Base-by-base conservation (phyloP, 2,329 filamentous ascomycete genomes). In the Colletotrichum navitas region DNA sequence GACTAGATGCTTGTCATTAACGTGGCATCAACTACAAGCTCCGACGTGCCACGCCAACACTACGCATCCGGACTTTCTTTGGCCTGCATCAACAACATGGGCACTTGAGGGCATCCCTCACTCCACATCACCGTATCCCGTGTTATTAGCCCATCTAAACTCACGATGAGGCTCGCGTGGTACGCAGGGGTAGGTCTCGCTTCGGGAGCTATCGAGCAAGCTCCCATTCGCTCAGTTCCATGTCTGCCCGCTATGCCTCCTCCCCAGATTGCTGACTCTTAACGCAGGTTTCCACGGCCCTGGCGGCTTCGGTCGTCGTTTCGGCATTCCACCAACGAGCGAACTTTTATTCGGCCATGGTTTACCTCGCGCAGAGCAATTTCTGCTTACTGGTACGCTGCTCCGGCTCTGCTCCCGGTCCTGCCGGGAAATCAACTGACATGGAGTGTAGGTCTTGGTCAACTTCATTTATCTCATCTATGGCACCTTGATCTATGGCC, bases 311-410 rank as follows among this genome's bases (percentile, higher is more conserved):
- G 77, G 94, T 97, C 71, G 88, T 98, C 72, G 83, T 97, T 70
- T 96, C 95, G 79, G 95, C 96, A 73, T 95, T 98, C 83, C 93
- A 96, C 79, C 94, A 98, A 84, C 91, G 96, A 75, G 92, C 96
- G 74, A 99, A 99, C 83, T 99, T 98, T 87, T 99, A 99, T 85
- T 97, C 95, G 66, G 95, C 96, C 75, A 96, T 94, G 84, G 96
- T 99, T 60, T 97, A 98, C 83, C 90, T 99, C 62, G 94, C 95
- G 51, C 95, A 98, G 83, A 98, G 94, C 82, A 98, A 96, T 84
- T 92, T 97, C 77, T 98, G 95, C 80, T 86, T 98, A 64, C 93
- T 98, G 89, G 93, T 96, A 81, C 76, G 89, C 82, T 21, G 11
- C 32, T 5, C 5, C 21, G n/a, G 26, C 12, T 52, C 14, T 47